These are phyloP conservation scores for Solanum aculeatissimum DNA, from an alignment of 305 asterid species.

Conservation along the genomic window DNA sequence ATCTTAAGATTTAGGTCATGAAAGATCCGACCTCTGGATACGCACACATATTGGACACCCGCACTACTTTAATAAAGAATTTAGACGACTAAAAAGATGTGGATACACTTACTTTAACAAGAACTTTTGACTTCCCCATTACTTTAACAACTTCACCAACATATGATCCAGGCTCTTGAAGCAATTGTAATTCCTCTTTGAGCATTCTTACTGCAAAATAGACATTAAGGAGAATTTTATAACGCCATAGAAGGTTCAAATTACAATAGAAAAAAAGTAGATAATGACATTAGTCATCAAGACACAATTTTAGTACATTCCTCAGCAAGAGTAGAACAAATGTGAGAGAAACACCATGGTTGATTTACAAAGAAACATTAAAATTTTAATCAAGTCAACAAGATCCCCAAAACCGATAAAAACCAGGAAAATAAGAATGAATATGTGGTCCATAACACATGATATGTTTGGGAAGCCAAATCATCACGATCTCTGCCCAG, in stretches of 20 bases:
- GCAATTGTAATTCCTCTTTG: slow-evolving; percentile 76
- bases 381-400: neutral
- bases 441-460: neutral
- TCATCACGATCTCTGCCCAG: neutral
- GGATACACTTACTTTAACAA: slow-evolving; percentile 52
- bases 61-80: neutral
- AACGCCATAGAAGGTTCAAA: neutral
- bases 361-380: neutral
- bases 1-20: neutral
- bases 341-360: neutral
- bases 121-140: slow-evolving; percentile 81
- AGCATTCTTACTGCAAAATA: slow-evolving; percentile 45
- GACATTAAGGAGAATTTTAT: neutral
- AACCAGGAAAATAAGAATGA: neutral
- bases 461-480: neutral
- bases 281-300: neutral
- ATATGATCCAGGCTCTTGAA: slow-evolving; percentile 82
- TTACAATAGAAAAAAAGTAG: neutral
- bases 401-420: neutral
- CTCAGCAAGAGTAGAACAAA: neutral
- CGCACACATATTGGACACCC: neutral
- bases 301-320: neutral
- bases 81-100: neutral
- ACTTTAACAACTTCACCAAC: slow-evolving; percentile 90
- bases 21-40: neutral